Evolutionary conservation across 1,284 basidiomycete species (phyloP), one percentile per base, ranked within the genome.

Genomic region (Leucocoprinus gongylophorus): DNA sequence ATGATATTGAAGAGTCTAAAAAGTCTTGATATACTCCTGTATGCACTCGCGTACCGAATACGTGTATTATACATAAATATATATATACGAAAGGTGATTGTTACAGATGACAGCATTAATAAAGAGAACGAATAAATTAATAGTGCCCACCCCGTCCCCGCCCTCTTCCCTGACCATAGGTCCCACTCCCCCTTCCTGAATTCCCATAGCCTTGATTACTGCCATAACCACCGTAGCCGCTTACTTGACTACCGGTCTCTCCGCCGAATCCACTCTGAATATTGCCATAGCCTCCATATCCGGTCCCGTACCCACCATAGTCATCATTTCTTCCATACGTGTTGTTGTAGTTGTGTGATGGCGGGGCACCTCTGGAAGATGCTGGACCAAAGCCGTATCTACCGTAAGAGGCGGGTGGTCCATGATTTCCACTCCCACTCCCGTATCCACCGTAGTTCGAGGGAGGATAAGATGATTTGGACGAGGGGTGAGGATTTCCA

Each of bases 361-460:
- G 50, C 42, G 40, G 53, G 29, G 56, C 58, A 9, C 57, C 55
- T 48, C 56, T 47, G 17, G 53, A n/a, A 28, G 54, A 46, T 10
- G 49, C 13, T 4, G 55, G 49, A 12, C 53, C 56, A 9, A 54
- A 53, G 10, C 60, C 58, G 57, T 58, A 58, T 5, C 57, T 59
- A 18, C 61, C 62, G 53, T 64, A 61, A 20, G 41, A 55, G n/a
- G 56, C 48, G 7, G 60, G 56, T 23, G 56, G 42, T 13, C 52
- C 41, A 17, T 46, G 43, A 30, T 41, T 15, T 8, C 28, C 38
- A 42, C 40, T 23, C 12, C 45, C 45, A 23, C 59, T 46, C 30
- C 62, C 59, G 57, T 67, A 64, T 26, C 64, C 65, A 23, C 64
- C 65, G 57, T 70, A 67, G 15, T 64, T 62, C 23, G 62, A 61